Percentiles rank a stretch among this genome's conserved stretches.
phyloP scores from a whole-genome alignment of 345 rosid species.

The Jatropha curcas region DNA sequence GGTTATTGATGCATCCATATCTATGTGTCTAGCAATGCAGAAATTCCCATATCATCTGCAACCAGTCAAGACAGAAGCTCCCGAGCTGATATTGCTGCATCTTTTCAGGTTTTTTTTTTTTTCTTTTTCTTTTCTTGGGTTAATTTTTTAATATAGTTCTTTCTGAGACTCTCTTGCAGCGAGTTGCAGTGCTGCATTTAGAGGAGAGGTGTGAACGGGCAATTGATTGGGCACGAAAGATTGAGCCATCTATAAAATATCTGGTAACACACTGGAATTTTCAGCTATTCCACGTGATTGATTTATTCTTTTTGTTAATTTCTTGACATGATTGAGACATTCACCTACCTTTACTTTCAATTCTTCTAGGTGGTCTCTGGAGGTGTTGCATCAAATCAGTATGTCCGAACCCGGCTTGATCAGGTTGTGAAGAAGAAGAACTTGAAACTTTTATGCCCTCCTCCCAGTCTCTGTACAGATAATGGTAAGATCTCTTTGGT shows the following conservation, averaged over 20 bases:
- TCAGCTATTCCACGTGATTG: not conserved
- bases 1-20: slow-evolving; percentile 7
- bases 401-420: slow-evolving; percentile 69
- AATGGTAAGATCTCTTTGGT: slow-evolving; percentile 51
- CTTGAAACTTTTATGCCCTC: slow-evolving; percentile 85
- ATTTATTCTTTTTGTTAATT: slow-evolving; percentile 11
- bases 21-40: slow-evolving; percentile 52
- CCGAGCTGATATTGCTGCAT: slow-evolving; percentile 93
- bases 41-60: slow-evolving; percentile 65
- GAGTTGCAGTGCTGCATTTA: slow-evolving; percentile 89
- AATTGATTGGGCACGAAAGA: slow-evolving; percentile 81
- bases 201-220: slow-evolving; percentile 95
- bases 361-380: slow-evolving; percentile 80
- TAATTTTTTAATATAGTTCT: not conserved
- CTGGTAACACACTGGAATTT: slow-evolving; percentile 48
- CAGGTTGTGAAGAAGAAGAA: slow-evolving; percentile 58
- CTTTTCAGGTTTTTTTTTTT: slow-evolving; percentile 71
- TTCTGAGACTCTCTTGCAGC: slow-evolving; percentile 43
- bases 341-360: slow-evolving; percentile 13
- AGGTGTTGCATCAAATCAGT: slow-evolving; percentile 92
- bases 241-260: slow-evolving; percentile 77
- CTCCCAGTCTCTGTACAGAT: slow-evolving; percentile 88
- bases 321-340: slow-evolving; percentile 8
- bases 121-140: not conserved
- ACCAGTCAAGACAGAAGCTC: slow-evolving; percentile 65